phyloP scores from a whole-genome alignment of 768 basidiomycete genomes.

The Naganishia randhawae region DNA sequence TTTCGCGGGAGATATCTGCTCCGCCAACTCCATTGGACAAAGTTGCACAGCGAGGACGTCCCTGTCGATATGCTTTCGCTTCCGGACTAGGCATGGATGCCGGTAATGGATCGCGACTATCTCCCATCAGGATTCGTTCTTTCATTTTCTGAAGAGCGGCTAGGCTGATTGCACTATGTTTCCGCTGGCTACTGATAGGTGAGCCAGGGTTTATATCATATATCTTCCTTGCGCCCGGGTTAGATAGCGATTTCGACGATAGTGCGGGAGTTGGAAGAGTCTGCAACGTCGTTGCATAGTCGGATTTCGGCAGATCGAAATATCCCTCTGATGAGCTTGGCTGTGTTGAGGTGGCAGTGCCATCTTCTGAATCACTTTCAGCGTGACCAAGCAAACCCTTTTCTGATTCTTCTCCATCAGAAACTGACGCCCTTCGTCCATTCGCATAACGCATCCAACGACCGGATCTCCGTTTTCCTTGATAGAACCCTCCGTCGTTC shows the following conservation, averaged over 20 bases:
- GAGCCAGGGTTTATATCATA: neutral
- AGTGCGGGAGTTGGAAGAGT: conserved; percentile 13
- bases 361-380: conserved; percentile 16
- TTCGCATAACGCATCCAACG: neutral
- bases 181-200: conserved; percentile 6
- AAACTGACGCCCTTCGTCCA: neutral
- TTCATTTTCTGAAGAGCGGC: neutral
- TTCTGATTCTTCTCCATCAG: conserved; percentile 21
- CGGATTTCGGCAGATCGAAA: conserved; percentile 13
- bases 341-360: neutral
- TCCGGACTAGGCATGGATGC: conserved; percentile 18
- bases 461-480: neutral
- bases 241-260: neutral
- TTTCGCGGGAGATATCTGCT: neutral
- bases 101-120: neutral
- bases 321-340: neutral
- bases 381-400: conserved; percentile 4
- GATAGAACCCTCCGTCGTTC: neutral
- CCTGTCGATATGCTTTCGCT: conserved; percentile 16
- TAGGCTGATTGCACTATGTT: neutral
- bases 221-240: neutral
- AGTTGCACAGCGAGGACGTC: conserved; percentile 9
- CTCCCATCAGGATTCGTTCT: neutral
- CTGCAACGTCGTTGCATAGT: neutral
- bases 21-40: neutral